phyloP scores from a whole-genome alignment of 1,284 basidiomycete genomes.

The Sporisorium graminicola region DNA sequence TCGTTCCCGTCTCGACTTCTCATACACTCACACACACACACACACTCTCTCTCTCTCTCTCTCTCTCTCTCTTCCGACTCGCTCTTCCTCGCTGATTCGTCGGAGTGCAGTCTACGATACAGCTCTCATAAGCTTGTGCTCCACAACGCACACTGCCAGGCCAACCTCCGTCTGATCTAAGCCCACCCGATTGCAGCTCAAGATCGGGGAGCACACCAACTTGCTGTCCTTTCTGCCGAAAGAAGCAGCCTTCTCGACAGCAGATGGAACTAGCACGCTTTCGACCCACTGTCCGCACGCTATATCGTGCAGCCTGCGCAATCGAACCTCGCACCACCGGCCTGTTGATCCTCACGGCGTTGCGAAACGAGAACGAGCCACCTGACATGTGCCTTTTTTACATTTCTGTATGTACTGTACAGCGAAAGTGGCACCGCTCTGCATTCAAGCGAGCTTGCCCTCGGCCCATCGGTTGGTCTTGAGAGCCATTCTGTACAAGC shows the following conservation, averaged over 20 bases:
- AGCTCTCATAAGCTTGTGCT: too few relatives aligned
- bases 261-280: too few relatives aligned
- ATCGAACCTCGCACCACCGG: too few relatives aligned
- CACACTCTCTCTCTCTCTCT: too few relatives aligned
- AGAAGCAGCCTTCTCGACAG: too few relatives aligned
- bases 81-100: too few relatives aligned
- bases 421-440: neutral
- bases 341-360: neutral
- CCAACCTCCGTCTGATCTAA: neutral
- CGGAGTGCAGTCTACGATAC: neutral
- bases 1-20: too few relatives aligned
- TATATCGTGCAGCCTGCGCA: too few relatives aligned
- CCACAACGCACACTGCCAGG: neutral
- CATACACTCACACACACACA: neutral
- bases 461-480: constrained; percentile 60
- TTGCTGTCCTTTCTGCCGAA: too few relatives aligned
- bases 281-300: too few relatives aligned
- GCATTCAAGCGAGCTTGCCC: constrained; percentile 44
- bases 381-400: neutral
- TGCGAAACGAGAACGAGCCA: neutral
- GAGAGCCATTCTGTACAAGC: constrained; percentile 56
- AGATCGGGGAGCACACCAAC: neutral
- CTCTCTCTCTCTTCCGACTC: too few relatives aligned
- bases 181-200: neutral
- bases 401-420: neutral